These are phyloP conservation scores for Debaryomyces subglobosus DNA, from an alignment of 1,139 yeast genomes.

Conservation along the genomic window DNA sequence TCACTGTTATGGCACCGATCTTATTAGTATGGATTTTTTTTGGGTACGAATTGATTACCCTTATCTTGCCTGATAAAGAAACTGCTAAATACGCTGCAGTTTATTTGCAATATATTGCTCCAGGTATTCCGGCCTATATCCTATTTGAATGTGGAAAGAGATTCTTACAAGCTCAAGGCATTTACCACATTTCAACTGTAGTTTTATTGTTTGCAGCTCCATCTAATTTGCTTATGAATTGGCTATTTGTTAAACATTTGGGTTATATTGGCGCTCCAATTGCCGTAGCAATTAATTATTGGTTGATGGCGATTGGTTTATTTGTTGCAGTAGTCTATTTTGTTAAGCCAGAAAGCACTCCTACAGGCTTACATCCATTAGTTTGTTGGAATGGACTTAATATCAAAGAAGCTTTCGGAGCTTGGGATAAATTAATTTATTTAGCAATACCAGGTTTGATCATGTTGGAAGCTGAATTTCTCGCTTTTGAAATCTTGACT, in stretches of 20 bases:
- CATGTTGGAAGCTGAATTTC: constrained; percentile 62
- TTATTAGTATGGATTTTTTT: constrained; percentile 52
- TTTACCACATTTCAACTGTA: constrained; percentile 55
- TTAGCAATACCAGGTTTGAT: constrained; percentile 60
- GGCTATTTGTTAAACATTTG: constrained; percentile 40
- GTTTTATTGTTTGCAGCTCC: constrained; percentile 58
- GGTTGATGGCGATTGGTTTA: constrained; percentile 57
- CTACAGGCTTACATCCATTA: constrained; percentile 44
- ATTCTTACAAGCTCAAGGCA: constrained; percentile 56
- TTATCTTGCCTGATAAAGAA: constrained; percentile 46
- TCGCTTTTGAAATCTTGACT: constrained; percentile 61
- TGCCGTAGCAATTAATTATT: constrained; percentile 59
- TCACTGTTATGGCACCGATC: constrained; percentile 52
- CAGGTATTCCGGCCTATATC: constrained; percentile 61
- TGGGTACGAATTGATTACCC: constrained; percentile 40
- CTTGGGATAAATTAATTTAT: constrained; percentile 51
- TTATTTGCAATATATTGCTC: constrained; percentile 52
- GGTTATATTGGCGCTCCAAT: constrained; percentile 61
- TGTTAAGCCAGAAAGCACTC: constrained; percentile 43
- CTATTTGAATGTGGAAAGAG: constrained; percentile 57
- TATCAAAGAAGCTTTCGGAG: constrained; percentile 36
- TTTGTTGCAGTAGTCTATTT: constrained; percentile 40
- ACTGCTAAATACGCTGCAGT: constrained; percentile 56
- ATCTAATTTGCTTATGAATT: constrained; percentile 53
- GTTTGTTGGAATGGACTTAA: constrained; percentile 44